Conservation (phyloP, 2,329 filamentous ascomycete genomes). For the Xylariaceae sp. region DNA sequence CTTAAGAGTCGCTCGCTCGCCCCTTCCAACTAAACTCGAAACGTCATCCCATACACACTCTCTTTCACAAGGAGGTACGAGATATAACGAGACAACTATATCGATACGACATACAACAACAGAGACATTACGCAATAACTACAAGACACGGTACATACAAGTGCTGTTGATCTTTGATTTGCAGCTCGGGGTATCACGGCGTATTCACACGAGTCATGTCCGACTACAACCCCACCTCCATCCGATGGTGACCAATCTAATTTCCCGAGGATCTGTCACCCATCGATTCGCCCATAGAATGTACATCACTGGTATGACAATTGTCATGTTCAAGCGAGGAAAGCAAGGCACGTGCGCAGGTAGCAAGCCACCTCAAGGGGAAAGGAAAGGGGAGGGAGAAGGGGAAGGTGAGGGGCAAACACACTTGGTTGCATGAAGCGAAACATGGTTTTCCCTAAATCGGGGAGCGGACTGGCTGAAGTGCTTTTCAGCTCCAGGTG, state of each 20-base stretch:
- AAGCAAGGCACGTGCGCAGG: too few relatives aligned
- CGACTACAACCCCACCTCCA: constrained; percentile 4
- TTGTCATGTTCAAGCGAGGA: constrained; percentile 13
- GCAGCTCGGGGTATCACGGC: constrained; percentile 5
- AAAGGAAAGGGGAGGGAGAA: neutral
- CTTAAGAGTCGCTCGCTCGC: too few relatives aligned
- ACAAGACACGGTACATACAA: neutral
- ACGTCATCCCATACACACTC: too few relatives aligned
- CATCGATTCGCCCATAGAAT: too few relatives aligned
- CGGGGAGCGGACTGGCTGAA: constrained; percentile 12
- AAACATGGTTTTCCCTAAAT: neutral
- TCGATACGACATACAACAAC: constrained; percentile 9
- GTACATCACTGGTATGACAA: constrained; percentile 6
- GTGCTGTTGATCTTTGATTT: constrained; percentile 1
- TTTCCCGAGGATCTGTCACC: constrained; percentile 8
- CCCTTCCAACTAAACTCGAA: too few relatives aligned
- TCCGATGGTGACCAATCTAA: constrained; percentile 6
- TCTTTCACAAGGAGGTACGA: too few relatives aligned
- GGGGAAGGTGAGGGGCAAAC: constrained; percentile 5
- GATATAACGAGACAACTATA: neutral
- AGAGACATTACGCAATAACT: neutral
- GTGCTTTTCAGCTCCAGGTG: constrained; percentile 13
- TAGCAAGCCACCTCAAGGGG: neutral
- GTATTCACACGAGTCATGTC: constrained; percentile 8
- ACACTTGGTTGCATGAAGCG: constrained; percentile 11